These are phyloP conservation scores for Pseudoperonospora humuli DNA, from an alignment of 352 stramenopile species.

Conservation along the genomic window DNA sequence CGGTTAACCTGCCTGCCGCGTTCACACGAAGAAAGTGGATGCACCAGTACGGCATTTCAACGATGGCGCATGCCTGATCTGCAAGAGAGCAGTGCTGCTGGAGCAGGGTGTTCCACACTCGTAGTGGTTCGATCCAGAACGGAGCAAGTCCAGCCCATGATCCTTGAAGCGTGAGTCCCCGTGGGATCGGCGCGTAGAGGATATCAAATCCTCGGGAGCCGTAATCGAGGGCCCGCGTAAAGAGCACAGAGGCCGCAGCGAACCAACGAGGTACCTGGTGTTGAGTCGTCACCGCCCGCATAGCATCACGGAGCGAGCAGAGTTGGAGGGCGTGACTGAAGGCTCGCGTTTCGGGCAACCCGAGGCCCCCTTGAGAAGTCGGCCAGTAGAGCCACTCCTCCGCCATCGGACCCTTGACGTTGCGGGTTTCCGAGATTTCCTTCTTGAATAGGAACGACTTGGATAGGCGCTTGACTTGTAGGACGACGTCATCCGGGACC, in stretches of 20 bases:
- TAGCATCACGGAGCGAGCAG: slow-evolving; percentile 5
- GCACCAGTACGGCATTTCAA: slow-evolving; percentile 4
- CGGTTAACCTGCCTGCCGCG: neutral
- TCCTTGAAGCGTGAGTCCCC: neutral
- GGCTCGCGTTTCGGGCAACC: neutral
- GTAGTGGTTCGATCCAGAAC: slow-evolving; percentile 7
- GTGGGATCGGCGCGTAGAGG: slow-evolving; percentile 1
- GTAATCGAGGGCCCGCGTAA: neutral
- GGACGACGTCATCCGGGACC: neutral
- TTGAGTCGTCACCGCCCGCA: neutral
- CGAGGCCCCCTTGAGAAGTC: neutral
- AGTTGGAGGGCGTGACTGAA: slow-evolving; percentile 3
- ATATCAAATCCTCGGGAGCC: slow-evolving; percentile 2
- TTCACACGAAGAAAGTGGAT: slow-evolving; percentile 1
- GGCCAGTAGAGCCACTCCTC: neutral
- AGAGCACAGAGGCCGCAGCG: neutral
- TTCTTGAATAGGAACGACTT: slow-evolving; percentile 10
- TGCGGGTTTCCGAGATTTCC: neutral
- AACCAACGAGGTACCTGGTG: slow-evolving; percentile 5
- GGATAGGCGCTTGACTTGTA: neutral
- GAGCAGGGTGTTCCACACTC: neutral
- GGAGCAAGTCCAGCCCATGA: neutral
- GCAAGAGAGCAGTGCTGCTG: neutral
- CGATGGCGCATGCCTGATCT: neutral
- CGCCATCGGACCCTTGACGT: neutral